These are phyloP conservation scores for Phaeosphaeria sp. DNA, from an alignment of 2,329 filamentous ascomycete genomes.

Conservation along the genomic window DNA sequence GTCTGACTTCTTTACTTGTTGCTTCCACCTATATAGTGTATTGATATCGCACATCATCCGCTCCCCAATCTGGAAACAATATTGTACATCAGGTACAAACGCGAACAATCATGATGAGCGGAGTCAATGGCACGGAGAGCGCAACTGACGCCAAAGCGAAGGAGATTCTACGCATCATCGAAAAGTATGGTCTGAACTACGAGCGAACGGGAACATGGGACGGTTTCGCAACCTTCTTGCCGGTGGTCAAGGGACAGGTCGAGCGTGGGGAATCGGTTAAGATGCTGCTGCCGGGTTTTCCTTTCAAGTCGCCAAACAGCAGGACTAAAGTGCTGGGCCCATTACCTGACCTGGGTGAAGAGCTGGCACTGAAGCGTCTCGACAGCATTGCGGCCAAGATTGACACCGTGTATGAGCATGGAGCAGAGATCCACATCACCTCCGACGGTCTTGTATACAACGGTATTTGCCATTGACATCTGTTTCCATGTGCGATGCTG, in stretches of 20 bases:
- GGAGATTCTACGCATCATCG: constrained; percentile 24
- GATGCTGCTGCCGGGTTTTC: constrained; percentile 62
- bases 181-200: constrained; percentile 32
- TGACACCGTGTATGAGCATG: constrained; percentile 48
- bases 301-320: constrained; percentile 67
- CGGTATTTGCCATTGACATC: constrained; percentile 19
- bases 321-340: constrained; percentile 61
- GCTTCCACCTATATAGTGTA: background rate
- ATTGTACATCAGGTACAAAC: background rate
- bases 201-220: constrained; percentile 33
- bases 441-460: constrained; percentile 55
- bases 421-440: constrained; percentile 51
- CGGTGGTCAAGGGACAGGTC: constrained; percentile 24
- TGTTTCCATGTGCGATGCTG: background rate
- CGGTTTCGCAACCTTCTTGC: constrained; percentile 30
- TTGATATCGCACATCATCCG: background rate
- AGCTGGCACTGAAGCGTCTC: constrained; percentile 52
- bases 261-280: constrained; percentile 26
- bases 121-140: background rate
- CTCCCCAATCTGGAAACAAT: background rate
- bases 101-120: background rate
- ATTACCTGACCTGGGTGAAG: constrained; percentile 53
- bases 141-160: constrained; percentile 15
- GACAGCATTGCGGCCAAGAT: constrained; percentile 52
- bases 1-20: background rate